Evolutionary conservation across 805 yeast species (phyloP), one percentile per base, ranked within the genome.

Genomic region (Lipomyces mesembrius): DNA sequence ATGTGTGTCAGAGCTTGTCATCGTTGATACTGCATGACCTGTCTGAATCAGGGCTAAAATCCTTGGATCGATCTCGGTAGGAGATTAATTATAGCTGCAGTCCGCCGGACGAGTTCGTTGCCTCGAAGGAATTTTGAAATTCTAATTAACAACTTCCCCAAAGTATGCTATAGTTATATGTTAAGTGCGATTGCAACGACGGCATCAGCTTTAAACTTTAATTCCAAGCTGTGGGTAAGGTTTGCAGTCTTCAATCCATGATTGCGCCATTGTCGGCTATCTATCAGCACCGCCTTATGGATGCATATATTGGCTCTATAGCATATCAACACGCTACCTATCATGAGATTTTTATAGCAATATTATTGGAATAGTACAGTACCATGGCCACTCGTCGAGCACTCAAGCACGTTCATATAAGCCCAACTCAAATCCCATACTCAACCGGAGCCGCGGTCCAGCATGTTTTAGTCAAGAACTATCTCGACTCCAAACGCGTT

Each of bases 331-430:
- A 12, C 17, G 43, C 43, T 37, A 9, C 17, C 43, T 37, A 11
- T 43, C 49, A 43, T n/a, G 49, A 43, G 22, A n/a, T 43, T 43
- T 5, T 43, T 43, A n/a, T 43, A 43, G 22, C 49, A n/a, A 8
- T 7, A 8, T 43, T 43, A 43, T 17, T 43, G 22, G 49, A 43
- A 7, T 17, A 43, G 1, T 43, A 43, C 22, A 17, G 49, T 8
- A n/a, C 25, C 22, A 43, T 43, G 49, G 49, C 49, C 8, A 43
- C 43, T 37, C 43, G 49, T n/a, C 25, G 61, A 22, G 57, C 57
- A 4, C 59, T 64, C 8, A 46, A 60, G 34, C 67, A 64, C 34
- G 49, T 61, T 20, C 65, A 65, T 61, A 39, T 65, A 54, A 53
- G 56, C 49, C 32, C 35, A 8, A 6, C 12, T 1, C 68, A 60